Percentiles rank a stretch among this genome's conserved stretches.
Evolutionary conservation across 2,329 filamentous ascomycete species (phyloP).

Genomic region (Exophiala bonariae): DNA sequence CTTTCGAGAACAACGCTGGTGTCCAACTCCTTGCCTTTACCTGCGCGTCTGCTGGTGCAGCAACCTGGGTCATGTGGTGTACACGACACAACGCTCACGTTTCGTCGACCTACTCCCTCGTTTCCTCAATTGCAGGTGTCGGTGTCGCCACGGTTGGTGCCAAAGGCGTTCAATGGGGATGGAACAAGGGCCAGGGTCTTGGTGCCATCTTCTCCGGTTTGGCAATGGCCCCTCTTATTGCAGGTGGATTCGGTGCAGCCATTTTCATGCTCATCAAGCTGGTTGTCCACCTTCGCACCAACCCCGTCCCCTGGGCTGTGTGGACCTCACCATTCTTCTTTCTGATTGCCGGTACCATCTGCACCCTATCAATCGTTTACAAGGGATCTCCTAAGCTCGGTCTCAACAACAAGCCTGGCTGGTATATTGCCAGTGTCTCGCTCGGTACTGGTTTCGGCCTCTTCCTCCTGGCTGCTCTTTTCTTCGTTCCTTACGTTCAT

Average conservation of each 20-base stretch:
- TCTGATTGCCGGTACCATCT: constrained; percentile 71
- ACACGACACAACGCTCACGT: constrained; percentile 72
- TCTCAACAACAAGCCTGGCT: constrained; percentile 64
- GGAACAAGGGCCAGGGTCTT: constrained; percentile 67
- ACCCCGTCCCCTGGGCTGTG: constrained; percentile 71
- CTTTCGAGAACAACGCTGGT: constrained; percentile 62
- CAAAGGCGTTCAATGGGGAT: constrained; percentile 65
- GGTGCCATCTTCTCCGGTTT: constrained; percentile 72
- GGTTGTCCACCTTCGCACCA: constrained; percentile 69
- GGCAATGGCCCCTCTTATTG: constrained; percentile 68
- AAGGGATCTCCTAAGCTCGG: constrained; percentile 72
- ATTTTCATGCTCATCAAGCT: constrained; percentile 75
- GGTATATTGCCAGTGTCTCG: constrained; percentile 67
- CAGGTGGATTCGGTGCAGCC: constrained; percentile 62
- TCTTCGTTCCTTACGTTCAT: constrained; percentile 73
- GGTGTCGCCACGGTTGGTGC: constrained; percentile 68
- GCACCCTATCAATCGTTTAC: constrained; percentile 74
- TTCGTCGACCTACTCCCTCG: constrained; percentile 70
- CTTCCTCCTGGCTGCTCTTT: constrained; percentile 59
- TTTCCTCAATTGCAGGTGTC: constrained; percentile 68
- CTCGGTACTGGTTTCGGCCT: constrained; percentile 65
- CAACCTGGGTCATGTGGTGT: constrained; percentile 78
- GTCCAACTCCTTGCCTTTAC: constrained; percentile 70
- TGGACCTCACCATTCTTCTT: constrained; percentile 75
- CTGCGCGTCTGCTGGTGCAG: constrained; percentile 64